Evolutionary conservation across 345 rosid species (phyloP).

Genomic region (Lumnitzera racemosa): DNA sequence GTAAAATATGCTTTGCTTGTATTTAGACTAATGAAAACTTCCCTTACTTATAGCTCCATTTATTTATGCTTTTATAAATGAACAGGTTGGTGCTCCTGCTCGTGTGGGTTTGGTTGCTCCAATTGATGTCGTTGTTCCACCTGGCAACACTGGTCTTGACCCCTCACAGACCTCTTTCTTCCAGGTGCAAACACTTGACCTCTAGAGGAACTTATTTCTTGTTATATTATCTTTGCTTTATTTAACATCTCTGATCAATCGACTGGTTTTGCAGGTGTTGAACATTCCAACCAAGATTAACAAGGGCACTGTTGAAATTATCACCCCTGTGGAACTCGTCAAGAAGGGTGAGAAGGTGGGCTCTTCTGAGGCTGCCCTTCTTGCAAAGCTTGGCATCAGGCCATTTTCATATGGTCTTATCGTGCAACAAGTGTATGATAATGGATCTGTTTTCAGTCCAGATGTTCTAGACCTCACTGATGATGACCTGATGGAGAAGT

Average conservation of each 20-base stretch:
- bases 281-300: slow-evolving; percentile 97
- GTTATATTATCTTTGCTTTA: not conserved
- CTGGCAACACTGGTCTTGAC: slow-evolving; percentile 96
- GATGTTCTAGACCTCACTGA: slow-evolving; percentile 81
- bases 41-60: too few species aligned
- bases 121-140: slow-evolving; percentile 86
- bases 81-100: slow-evolving; percentile 97
- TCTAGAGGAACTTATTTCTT: not conserved
- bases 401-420: slow-evolving; percentile 92
- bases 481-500: slow-evolving; percentile 69
- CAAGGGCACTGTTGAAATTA: slow-evolving; percentile 97
- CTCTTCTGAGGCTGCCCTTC: slow-evolving; percentile 90
- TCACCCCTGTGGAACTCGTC: slow-evolving; percentile 87
- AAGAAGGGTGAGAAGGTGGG: slow-evolving; percentile 97
- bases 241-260: not conserved
- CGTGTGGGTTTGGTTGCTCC: slow-evolving; percentile 97
- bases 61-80: not conserved
- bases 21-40: too few species aligned
- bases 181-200: slow-evolving; percentile 36
- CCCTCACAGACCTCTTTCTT: slow-evolving; percentile 97
- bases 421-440: slow-evolving; percentile 66
- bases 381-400: slow-evolving; percentile 82
- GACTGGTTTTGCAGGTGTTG: slow-evolving; percentile 38
- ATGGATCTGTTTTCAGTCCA: slow-evolving; percentile 83
- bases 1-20: too few species aligned